Conservation (phyloP, 2,329 filamentous ascomycete genomes). For the Beauveria bassiana region DNA sequence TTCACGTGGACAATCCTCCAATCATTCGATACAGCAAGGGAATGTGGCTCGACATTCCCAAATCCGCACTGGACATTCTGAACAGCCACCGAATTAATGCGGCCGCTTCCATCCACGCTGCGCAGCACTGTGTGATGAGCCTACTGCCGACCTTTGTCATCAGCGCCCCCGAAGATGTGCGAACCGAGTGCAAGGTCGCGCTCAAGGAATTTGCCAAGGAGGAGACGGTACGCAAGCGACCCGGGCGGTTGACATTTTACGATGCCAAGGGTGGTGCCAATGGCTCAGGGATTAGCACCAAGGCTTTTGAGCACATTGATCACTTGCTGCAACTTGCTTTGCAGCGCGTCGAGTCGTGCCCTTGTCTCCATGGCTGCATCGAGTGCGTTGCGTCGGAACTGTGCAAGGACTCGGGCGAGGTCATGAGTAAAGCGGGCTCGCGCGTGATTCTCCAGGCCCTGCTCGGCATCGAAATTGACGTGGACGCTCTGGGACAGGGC, state of each 20-base stretch:
- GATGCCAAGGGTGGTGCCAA: slow-evolving; percentile 83
- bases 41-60: slow-evolving; percentile 92
- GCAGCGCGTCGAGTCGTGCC: slow-evolving; percentile 65
- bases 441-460: slow-evolving; percentile 72
- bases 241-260: slow-evolving; percentile 86
- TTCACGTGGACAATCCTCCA: slow-evolving; percentile 88
- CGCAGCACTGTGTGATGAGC: slow-evolving; percentile 82
- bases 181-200: slow-evolving; percentile 87
- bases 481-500: slow-evolving; percentile 80
- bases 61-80: slow-evolving; percentile 69
- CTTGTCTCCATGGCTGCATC: slow-evolving; percentile 72
- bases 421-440: slow-evolving; percentile 88
- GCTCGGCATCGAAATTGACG: slow-evolving; percentile 68
- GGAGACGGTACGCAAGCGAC: slow-evolving; percentile 67
- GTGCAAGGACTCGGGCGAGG: slow-evolving; percentile 80
- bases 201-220: slow-evolving; percentile 76
- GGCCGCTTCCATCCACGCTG: slow-evolving; percentile 86
- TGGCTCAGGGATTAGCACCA: slow-evolving; percentile 80
- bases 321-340: slow-evolving; percentile 68
- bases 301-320: slow-evolving; percentile 90
- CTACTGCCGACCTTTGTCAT: slow-evolving; percentile 89
- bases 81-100: slow-evolving; percentile 65
- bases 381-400: slow-evolving; percentile 83
- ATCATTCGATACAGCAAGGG: slow-evolving; percentile 79
- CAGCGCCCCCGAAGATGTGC: slow-evolving; percentile 81